A percentile compares a stretch with the other conserved stretches of the same genome.
These are phyloP conservation scores for Paramecium sonneborni DNA, from an alignment of 73 alveolate genomes.

Conservation along the genomic window DNA sequence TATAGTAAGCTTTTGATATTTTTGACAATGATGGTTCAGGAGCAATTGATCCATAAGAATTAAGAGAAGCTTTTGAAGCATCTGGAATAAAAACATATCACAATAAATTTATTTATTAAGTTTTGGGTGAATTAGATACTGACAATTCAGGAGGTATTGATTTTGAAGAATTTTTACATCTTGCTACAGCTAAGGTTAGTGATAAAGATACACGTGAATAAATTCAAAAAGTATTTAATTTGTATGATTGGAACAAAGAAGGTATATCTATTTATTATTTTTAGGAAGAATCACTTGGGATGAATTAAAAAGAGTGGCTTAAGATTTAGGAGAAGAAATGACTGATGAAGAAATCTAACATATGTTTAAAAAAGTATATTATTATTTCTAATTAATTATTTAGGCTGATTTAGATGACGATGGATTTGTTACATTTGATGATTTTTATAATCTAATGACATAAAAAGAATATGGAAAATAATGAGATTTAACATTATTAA, in stretches of 20 bases:
- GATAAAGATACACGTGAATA: constrained; percentile 76
- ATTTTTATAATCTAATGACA: constrained; percentile 85
- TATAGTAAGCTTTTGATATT: constrained; percentile 91
- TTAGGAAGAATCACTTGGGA: constrained; percentile 83
- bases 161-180: constrained; percentile 89
- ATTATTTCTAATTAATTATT: not conserved
- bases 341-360: constrained; percentile 91
- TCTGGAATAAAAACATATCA: constrained; percentile 85
- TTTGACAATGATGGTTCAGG: constrained; percentile 93
- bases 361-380: constrained; percentile 78
- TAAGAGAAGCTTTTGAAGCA: constrained; percentile 90
- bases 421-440: constrained; percentile 89
- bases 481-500: not conserved
- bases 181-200: constrained; percentile 65
- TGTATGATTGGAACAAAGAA: constrained; percentile 59
- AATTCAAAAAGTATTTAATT: constrained; percentile 68
- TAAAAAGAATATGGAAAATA: constrained; percentile 46
- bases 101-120: constrained; percentile 90
- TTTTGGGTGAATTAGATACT: constrained; percentile 90
- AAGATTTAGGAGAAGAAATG: constrained; percentile 95
- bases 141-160: constrained; percentile 95
- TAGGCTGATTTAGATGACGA: constrained; percentile 88
- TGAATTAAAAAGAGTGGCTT: constrained; percentile 85
- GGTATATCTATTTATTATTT: constrained; percentile 53
- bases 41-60: constrained; percentile 92